Conservation (phyloP, 2,329 filamentous ascomycete genomes). For the Arachnopeziza araneosa region DNA sequence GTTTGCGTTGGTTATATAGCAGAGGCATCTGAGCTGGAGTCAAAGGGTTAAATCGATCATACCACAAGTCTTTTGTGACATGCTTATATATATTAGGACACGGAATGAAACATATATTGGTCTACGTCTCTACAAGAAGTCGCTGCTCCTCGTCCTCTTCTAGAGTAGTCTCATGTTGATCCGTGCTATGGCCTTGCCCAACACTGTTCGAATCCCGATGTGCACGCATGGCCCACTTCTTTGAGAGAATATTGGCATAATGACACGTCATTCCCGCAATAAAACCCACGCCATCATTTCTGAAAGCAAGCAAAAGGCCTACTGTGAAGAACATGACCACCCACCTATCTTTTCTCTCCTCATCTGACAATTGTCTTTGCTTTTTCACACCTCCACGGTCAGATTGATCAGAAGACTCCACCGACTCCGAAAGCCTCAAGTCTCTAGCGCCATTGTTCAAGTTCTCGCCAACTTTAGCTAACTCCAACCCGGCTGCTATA, state of each 20-base stretch:
- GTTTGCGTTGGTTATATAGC: no score
- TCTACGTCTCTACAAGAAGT: neutral
- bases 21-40: no score
- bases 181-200: slow-evolving; percentile 3
- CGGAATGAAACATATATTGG: neutral
- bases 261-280: slow-evolving; percentile 75
- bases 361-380: slow-evolving; percentile 52
- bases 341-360: slow-evolving; percentile 71
- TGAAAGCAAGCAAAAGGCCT: slow-evolving; percentile 75
- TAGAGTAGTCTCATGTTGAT: slow-evolving; percentile 4
- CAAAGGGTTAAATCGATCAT: no score
- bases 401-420: slow-evolving; percentile 35
- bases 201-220: slow-evolving; percentile 4
- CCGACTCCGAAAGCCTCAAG: slow-evolving; percentile 39
- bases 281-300: slow-evolving; percentile 87
- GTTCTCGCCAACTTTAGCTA: slow-evolving; percentile 78
- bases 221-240: slow-evolving; percentile 5
- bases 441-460: slow-evolving; percentile 67
- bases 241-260: slow-evolving; percentile 48
- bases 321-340: slow-evolving; percentile 87
- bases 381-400: slow-evolving; percentile 32
- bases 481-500: slow-evolving; percentile 79
- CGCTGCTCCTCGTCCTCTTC: slow-evolving; percentile 11
- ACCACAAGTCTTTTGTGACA: neutral
- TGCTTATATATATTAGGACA: neutral